Evolutionary conservation across 2,329 filamentous ascomycete genomes (phyloP).

Genomic region (Trichoderma arundinaceum): DNA sequence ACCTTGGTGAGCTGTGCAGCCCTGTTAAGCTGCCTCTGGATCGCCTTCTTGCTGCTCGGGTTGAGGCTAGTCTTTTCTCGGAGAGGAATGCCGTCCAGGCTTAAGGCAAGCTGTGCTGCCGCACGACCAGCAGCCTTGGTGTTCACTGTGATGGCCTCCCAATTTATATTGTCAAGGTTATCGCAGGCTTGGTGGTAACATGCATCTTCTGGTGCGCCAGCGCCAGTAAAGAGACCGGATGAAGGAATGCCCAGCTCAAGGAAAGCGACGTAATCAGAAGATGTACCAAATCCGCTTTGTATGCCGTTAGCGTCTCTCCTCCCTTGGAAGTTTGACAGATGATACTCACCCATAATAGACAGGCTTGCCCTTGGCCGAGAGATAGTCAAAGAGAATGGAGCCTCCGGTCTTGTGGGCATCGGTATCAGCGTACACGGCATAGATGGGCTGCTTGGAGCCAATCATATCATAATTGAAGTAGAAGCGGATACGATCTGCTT

Average conservation of each 20-base stretch:
- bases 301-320: background rate
- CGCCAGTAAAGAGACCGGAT: conserved; percentile 49
- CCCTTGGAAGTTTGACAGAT: too few relatives aligned
- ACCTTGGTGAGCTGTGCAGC: conserved; percentile 38
- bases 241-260: conserved; percentile 46
- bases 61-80: conserved; percentile 40
- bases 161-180: conserved; percentile 49
- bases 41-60: conserved; percentile 37
- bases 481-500: conserved; percentile 63
- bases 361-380: conserved; percentile 39
- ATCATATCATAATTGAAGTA: conserved; percentile 79
- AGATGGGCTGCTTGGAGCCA: conserved; percentile 50
- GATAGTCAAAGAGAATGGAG: conserved; percentile 41
- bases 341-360: conserved; percentile 39
- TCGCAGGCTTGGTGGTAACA: conserved; percentile 52
- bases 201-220: conserved; percentile 41
- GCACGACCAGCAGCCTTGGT: conserved; percentile 56
- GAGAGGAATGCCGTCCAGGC: conserved; percentile 44
- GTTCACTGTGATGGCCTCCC: conserved; percentile 48
- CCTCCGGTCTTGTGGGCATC: conserved; percentile 47
- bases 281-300: conserved; percentile 42
- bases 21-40: conserved; percentile 38
- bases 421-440: conserved; percentile 48
- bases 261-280: conserved; percentile 49
- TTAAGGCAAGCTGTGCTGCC: conserved; percentile 51